Base-by-base conservation (phyloP, 768 basidiomycete species). In the Trametes coccinea region DNA sequence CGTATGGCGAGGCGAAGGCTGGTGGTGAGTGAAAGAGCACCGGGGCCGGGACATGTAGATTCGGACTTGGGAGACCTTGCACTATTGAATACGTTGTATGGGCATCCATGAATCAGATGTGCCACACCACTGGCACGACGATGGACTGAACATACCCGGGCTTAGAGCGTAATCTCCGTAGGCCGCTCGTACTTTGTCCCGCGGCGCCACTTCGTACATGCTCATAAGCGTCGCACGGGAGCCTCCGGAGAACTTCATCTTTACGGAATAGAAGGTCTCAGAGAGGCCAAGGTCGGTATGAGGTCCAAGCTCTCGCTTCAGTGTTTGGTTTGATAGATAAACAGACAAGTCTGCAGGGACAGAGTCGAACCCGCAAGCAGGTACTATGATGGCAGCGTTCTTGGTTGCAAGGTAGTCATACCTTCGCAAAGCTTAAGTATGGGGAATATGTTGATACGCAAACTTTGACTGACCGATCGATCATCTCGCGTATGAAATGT, bases 301-400 rank as follows among this genome's bases (percentile, higher is more conserved):
- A 0, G 75, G 63, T 4, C 77, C 76, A 2, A 69, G 74, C 51
- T 74, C 70, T 8, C 76, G 69, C 71, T 88, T 87, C 54, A 95
- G 80, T 0, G 86, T 86, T 66, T 83, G 84, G 59, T 87, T 87
- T 14, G 89, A 82, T 48, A 92, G 75, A 73, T 85, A 88, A 0
- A 85, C 82, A 8, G 82, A 73, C 44, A 89, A 70, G 69, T 96
- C 93, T 2, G 87, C 84, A 3, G 91, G 91, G 31, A 92, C 68
- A 2, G 89, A 92, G 71, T 93, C 91, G 61, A 90, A 80, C 2
- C 88, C 93, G 56, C 86, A 90, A 2, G 85, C 79, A 30, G 91
- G 92, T n/a, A 97, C 81, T 64, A 98, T 88, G 63, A 92, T 82
- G 5, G 92, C 79, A 47, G 84, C 82, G 2, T 82, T 86, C 68